Conservation (phyloP, 2,329 filamentous ascomycete species). For the Coniella vitis region DNA sequence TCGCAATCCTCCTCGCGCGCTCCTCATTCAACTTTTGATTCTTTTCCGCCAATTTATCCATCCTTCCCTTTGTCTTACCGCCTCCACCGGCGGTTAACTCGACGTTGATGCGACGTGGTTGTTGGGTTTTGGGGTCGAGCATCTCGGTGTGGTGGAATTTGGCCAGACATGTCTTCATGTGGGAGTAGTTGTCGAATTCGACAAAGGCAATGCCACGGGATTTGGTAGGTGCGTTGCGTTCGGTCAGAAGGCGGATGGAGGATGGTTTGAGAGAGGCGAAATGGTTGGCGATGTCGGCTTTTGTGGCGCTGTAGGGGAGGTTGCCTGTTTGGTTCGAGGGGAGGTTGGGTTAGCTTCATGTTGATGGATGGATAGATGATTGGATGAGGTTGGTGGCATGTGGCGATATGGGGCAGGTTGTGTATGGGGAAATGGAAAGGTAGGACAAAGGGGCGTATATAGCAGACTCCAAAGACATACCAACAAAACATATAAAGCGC, state of each 20-base stretch:
- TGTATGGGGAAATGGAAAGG: no score
- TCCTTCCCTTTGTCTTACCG: slow-evolving; percentile 68
- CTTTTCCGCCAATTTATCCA: slow-evolving; percentile 74
- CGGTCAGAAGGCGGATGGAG: slow-evolving; percentile 64
- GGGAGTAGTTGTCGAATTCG: slow-evolving; percentile 79
- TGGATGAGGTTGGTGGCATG: no score
- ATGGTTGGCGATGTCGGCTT: slow-evolving; percentile 61
- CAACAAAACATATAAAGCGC: slow-evolving; percentile 70
- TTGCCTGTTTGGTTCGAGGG: slow-evolving; percentile 57
- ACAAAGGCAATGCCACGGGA: slow-evolving; percentile 66
- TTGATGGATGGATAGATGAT: no score
- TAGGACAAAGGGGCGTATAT: no score
- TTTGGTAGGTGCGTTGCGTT: slow-evolving; percentile 39
- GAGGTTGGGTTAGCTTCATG: slow-evolving; percentile 28
- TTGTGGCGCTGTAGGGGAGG: slow-evolving; percentile 77
- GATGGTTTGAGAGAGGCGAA: slow-evolving; percentile 69
- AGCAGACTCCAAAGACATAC: no score
- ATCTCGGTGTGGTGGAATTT: slow-evolving; percentile 85
- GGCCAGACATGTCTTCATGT: slow-evolving; percentile 89
- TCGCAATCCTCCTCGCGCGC: slow-evolving; percentile 40
- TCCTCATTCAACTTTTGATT: slow-evolving; percentile 76
- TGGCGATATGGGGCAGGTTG: no score
- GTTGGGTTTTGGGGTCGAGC: slow-evolving; percentile 40
- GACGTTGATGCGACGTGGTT: slow-evolving; percentile 76
- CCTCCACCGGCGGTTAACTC: slow-evolving; percentile 88